Evolutionary conservation across 1,284 basidiomycete species (phyloP), one percentile per base, ranked within the genome.

Genomic region (Omphalotus olearius): DNA sequence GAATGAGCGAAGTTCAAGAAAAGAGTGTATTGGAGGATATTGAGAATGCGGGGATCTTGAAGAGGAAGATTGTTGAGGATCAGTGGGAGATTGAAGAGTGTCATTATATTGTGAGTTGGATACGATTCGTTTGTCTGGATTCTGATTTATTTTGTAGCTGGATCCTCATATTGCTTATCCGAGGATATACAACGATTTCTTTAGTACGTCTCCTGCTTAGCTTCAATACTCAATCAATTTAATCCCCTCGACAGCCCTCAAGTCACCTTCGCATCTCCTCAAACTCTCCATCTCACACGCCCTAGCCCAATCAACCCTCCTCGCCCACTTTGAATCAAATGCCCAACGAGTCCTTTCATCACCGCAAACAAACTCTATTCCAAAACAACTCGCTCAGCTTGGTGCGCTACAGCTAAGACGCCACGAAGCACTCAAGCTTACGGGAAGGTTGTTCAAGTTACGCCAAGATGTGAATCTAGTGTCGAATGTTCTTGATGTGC

Each of bases 261-360:
- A 96, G 76, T 87, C 89, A 0, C 85, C 84, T 41, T 93, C 91
- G 0, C 91, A 93, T 61, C 79, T 92, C 30, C 81, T 91, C 35
- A 91, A 89, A 64, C 78, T 98, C n/a, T 93, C 91, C 20, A 84
- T 98, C 48, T 85, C 95, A 0, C 95, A 98, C 58, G 95, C 94
- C 1, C 82, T 98, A 36, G 95, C 94, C 0, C 94, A 98, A 69
- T 94, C 91, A 6, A 97, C 94, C 0, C 86, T 97, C 45, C 80
- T 98, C 4, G 89, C 88, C 6, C 88, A 88, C 58, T 97, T 93
- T 65, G 94, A 98, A 68, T 79, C 89, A 7, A 81, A 80, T 49
- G 87, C 94, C 51, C 82, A 88, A 59, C 78, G 78, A 4, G 91
- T 93, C 16, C 79, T 97, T 17, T 85, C 87, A 10, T 82, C 91